Base-by-base conservation (phyloP, 2,329 filamentous ascomycete species). In the Rasamsonia emersonii region DNA sequence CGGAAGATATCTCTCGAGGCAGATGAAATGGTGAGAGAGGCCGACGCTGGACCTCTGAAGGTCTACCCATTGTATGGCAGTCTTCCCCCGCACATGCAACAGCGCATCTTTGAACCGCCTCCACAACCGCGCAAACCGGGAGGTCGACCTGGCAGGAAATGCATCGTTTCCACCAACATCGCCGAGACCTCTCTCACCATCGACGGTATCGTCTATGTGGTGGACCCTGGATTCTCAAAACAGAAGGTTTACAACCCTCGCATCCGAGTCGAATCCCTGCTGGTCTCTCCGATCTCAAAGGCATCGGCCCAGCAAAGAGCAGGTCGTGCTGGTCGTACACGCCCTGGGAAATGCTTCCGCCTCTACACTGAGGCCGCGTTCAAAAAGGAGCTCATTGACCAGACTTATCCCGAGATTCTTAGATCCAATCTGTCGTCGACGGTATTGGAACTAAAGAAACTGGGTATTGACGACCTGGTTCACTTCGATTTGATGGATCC, bases 401-500 rank as follows among this genome's bases (percentile, higher is more conserved):
- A 94, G 59, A 96, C 91, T 0, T 88, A 98, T 49, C 91, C 91
- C 1, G 91, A 98, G 58, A 88, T 98, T 53, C 71, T 98, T 32
- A 79, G 86, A 16, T 96, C 89, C 18, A 98, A 98, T 57, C 68
- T 98, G 43, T 80, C 91, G 38, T 93, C 86, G 49, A 98, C 91
- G 0, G 91, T 98, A 1, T 67, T 98, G 27, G 91, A 98, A 60
- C 67, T 98, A 52, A 96, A 96, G 72, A 96, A 98, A 65, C 79
- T 98, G 23, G 91, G 91, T 26, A 79, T 98, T 17, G 79, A 93
- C 46, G 91, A 98, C 59, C 70, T 98, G 30, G 91, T 98, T 8
- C 91, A 98, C 62, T 98, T 98, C 53, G 93, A 98, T 56, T 72
- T 98, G 28, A 96, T 98, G 89, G 91, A 98, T 49, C 91, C 91